Evolutionary conservation across 306 rosid species (phyloP), one percentile per base, ranked within the genome.

Genomic region (Gastrolobium villosum): DNA sequence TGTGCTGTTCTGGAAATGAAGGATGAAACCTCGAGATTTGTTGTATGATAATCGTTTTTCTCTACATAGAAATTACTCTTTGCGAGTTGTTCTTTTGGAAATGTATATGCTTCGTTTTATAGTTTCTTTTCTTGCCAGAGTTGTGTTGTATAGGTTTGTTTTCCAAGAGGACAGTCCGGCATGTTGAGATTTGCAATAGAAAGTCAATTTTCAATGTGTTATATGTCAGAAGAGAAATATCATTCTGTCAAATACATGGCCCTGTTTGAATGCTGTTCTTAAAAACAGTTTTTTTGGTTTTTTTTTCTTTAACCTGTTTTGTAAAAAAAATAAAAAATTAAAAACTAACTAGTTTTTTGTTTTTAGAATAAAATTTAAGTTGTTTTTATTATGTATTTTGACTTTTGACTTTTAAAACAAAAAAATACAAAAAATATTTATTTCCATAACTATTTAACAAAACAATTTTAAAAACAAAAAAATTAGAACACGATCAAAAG

Each of bases 1-100:
- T 88, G 2, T 94, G 97, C 77, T 91, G 93, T 43, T 7, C 65
- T 14, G 72, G 63, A 20, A 40, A 6, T 4, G 85, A 81, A 0
- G 52, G 49, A 4, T 81, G 84, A 84, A 75, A 72, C 28, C 52
- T 34, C 11, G 54, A 31, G 4, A 41, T 15, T 36, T 63, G 57
- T 56, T 59, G 50, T 34, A 59, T 49, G 55, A 7, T 37, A 54
- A 44, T 46, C 70, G 77, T 68, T 59, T 14, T 61, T 75, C 9
- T 41, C 60, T 32, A 68, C 55, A 55, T 54, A 81, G 75, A 57
- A 45, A 46, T 53, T 30, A n/a, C 30, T 5, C 11, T 35, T 46
- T 60, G 20, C 10, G 64, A 55, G 56, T 10, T 43, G 10, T 14
- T 28, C 10, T 30, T 61, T 48, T 40, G 67, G 78, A 53, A 52